These are phyloP conservation scores for Calonectria pseudoreteaudii DNA, from an alignment of 2,329 filamentous ascomycete genomes.

Conservation along the genomic window DNA sequence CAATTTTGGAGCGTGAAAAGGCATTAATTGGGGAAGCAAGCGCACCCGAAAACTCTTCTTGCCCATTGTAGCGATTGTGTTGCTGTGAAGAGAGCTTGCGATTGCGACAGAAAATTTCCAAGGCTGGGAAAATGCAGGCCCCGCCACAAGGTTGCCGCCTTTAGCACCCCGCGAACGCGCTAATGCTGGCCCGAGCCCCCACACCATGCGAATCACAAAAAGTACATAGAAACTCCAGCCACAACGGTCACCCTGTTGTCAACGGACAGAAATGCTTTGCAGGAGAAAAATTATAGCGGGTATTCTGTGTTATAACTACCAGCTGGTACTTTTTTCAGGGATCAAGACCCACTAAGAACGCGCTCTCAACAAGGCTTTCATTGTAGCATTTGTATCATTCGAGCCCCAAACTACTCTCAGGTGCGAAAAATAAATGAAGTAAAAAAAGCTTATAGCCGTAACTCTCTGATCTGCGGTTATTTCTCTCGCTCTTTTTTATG, in stretches of 20 bases:
- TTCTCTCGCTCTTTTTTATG: neutral
- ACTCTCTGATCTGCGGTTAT: neutral
- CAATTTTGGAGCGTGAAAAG: conserved; percentile 22
- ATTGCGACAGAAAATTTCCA: conserved; percentile 45
- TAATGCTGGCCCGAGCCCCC: conserved; percentile 27
- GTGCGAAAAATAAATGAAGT: no score
- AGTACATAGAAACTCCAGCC: neutral
- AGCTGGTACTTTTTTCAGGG: neutral
- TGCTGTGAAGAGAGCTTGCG: conserved; percentile 36
- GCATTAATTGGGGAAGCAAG: neutral
- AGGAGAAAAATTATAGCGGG: neutral
- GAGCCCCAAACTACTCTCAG: neutral
- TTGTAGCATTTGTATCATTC: neutral
- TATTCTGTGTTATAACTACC: neutral
- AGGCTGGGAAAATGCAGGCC: conserved; percentile 33
- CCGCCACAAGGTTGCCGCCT: conserved; percentile 29
- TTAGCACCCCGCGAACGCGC: conserved; percentile 37
- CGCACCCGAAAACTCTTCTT: conserved; percentile 52
- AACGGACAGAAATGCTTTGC: neutral
- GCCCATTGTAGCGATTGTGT: conserved; percentile 49
- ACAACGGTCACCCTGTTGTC: neutral
- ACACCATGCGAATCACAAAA: conserved; percentile 4
- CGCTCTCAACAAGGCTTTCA: neutral
- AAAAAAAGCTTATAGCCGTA: neutral
- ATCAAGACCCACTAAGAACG: neutral